Evolutionary conservation across 192 early-diverging fungal genomes (phyloP), one percentile per base, ranked within the genome.

Genomic region (Backusella psychrophila): DNA sequence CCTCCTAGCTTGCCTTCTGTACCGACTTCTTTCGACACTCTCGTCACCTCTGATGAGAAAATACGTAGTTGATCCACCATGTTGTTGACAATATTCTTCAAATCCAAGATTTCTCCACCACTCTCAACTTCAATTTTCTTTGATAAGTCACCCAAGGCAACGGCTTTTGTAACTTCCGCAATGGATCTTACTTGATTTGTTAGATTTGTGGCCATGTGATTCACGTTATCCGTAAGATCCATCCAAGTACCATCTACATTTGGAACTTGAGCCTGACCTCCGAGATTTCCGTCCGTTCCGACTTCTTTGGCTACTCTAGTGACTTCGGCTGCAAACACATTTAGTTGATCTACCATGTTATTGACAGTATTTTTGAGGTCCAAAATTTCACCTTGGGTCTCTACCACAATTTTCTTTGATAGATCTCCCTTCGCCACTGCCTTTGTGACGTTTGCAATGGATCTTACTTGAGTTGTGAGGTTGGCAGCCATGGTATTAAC

Each of bases 341-440:
- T 80, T 1, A 88, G 71, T 52, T 88, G 91, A 67, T 90, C 91
- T n/a, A 91, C 91, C 89, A 94, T 90, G 0, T 76, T 83, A 78
- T 94, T 94, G 44, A 94, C 90, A 1, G 90, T 92, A 31, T 87
- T 79, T 76, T 93, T 94, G 14, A 94, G 83, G 35, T 89, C 89
- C 4, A 84, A 70, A 80, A 94, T 93, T 76, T 92, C 92, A 17
- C 93, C 92, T 44, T 85, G 80, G 14, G 88, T 85, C n/a, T 89
- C 87, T 7, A 89, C 89, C 0, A 84, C 85, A 9, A 94, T 89
- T 33, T 87, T 84, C 56, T 84, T 85, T 42, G 84, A 88, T 29
- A 91, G 72, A 73, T 91, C 90, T 52, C 90, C 90, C 59, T 46
- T 72, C 19, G 90, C 87, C 29, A 91, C 88, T 1, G 90, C 89